Evolutionary conservation across 2,329 filamentous ascomycete genomes (phyloP).

Genomic region (Botryotinia convoluta): DNA sequence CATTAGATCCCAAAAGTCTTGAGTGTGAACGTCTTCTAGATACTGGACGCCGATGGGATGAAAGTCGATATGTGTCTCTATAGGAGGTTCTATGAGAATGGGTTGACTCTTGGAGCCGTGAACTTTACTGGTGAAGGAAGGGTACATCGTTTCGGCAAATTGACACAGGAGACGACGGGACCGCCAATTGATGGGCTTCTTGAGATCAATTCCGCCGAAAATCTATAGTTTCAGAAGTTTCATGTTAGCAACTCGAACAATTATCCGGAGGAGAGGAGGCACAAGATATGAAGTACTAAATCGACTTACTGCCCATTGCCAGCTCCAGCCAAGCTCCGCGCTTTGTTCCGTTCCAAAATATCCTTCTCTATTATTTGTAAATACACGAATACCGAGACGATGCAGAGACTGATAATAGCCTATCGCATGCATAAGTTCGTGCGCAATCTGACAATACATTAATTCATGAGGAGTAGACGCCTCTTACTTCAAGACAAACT

Average conservation of each 20-base stretch:
- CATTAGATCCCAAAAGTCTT: slow-evolving; percentile 8
- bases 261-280: too few species aligned
- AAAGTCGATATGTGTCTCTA: not conserved
- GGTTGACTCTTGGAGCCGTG: not conserved
- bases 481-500: not conserved
- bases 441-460: not conserved
- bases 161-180: not conserved
- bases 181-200: not conserved
- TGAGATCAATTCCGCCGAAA: slow-evolving; percentile 4
- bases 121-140: not conserved
- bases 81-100: not conserved
- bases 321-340: slow-evolving; percentile 13
- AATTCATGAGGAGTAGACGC: not conserved
- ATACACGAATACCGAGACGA: not conserved
- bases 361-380: slow-evolving; percentile 1
- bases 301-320: slow-evolving; percentile 6
- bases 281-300: too few species aligned
- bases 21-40: not conserved
- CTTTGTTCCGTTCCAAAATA: slow-evolving; percentile 1
- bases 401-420: slow-evolving; percentile 5
- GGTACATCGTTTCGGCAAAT: not conserved
- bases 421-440: slow-evolving; percentile 14
- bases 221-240: not conserved
- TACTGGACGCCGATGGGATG: not conserved
- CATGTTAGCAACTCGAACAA: not conserved